Evolutionary conservation across 257 asterid species (phyloP).

Genomic region (Solanum pennellii): DNA sequence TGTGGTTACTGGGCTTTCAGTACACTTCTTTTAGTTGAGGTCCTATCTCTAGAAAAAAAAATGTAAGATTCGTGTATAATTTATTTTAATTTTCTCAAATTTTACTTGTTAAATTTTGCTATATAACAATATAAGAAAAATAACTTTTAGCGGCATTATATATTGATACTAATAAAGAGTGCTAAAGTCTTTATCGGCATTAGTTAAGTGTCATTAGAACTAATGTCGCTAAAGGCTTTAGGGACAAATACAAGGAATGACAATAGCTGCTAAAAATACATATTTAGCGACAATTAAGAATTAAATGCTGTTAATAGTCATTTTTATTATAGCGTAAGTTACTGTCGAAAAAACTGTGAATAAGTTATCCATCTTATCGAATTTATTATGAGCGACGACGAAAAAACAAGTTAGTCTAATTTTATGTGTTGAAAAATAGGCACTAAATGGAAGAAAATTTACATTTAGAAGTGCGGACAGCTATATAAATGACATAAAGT

Average conservation of each 20-base stretch:
- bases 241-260: no score
- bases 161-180: no score
- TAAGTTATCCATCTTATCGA: neutral
- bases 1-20: neutral
- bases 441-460: neutral
- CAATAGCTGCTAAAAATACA: no score
- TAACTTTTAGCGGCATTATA: no score
- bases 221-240: no score
- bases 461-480: neutral
- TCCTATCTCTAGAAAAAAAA: neutral
- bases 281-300: no score
- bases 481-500: neutral
- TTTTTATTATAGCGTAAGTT: neutral
- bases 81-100: neutral
- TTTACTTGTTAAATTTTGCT: neutral
- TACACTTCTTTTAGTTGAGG: neutral
- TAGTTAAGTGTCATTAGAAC: no score
- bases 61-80: neutral
- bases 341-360: neutral
- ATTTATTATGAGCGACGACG: neutral
- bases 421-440: neutral
- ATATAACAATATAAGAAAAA: no score
- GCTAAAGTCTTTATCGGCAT: no score
- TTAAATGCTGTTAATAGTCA: no score
- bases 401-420: neutral